Evolutionary conservation across 257 asterid species (phyloP), one percentile per base, ranked within the genome.

Genomic region (Przewalskia tangutica): DNA sequence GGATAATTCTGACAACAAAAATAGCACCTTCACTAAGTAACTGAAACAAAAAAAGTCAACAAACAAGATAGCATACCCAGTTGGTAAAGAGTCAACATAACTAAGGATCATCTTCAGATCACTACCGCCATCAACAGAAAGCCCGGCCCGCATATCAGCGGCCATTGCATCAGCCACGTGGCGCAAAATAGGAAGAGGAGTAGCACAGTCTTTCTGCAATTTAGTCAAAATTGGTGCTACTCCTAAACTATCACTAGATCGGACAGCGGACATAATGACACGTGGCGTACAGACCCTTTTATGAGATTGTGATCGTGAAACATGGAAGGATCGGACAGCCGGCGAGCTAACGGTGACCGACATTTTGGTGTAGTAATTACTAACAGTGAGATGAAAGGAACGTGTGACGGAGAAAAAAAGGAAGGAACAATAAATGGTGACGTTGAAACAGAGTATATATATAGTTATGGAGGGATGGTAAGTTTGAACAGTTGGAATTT

Each of bases 81-180:
- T 86, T 7, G 98, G 97, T 60, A 93, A 86, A 10, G 88, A 64
- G 64, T 93, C 93, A 77, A 92, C 97, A 66, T 90, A 92, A 86
- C 97, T 92, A n/a, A 90, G 93, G 46, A 93, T 90, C 98, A 93
- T 93, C 87, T 92, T 91, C 53, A 93, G 97, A 87, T 91, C 94
- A 67, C 95, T 87, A 68, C 89, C 92, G 20, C 89, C 93, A 2
- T 93, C 95, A 2, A 81, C 87, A 4, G 83, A 82, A 71, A 92
- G 92, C 54, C 98, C 98, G 46, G 93, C 92, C 38, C 93, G 90
- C 94, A 93, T 92, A 83, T 91, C 98, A 11, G 82, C 88, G 8
- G 91, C 92, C 95, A 93, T 93, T 12, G 97, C 88, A 44, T 91
- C 94, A 0, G 91, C 93, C 86, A 93, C 95, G 84, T 89, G 91